Evolutionary conservation across 805 yeast species (phyloP), one percentile per base, ranked within the genome.

Genomic region (Vanderwaltozyma tropicalis): DNA sequence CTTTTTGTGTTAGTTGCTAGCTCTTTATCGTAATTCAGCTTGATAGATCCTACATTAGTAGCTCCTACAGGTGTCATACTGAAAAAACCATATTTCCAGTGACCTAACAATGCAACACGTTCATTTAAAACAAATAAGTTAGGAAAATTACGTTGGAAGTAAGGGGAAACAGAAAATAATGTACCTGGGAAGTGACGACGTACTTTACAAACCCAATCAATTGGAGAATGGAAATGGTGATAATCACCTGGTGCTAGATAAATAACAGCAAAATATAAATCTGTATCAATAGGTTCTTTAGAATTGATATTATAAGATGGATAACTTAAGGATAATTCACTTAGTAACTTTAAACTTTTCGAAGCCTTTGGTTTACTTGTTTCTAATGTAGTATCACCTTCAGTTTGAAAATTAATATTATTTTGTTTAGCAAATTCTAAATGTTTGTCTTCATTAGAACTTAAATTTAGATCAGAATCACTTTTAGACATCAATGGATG

Each of bases 51-150:
- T 22, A 92, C 99, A 62, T 92, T 92, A 2, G 98, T 92, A 18
- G 99, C 99, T 12, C 99, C 99, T 11, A 92, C 98, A 0, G 99
- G 96, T 1, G 95, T 89, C 99, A 92, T 92, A 46, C 94, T 80
- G 65, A 92, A 92, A 52, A 92, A 92, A 0, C 99, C 99, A 57
- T 92, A 73, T 56, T 82, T 84, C 98, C 98, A 92, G 52, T 85
- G 78, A 1, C 99, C 99, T 40, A 92, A 70, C 35, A 92, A 64
- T 0, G 98, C 94, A 3, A 92, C 98, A 50, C 99, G 73, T 63
- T 92, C 99, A 57, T 92, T 92, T 48, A 92, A 66, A 4, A 89
- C 84, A 57, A 92, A 92, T 46, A 92, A 71, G 28, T 92, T 89
- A 38, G 80, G 80, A 41, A 92, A 72, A 18, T 94, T 78, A 46